Evolutionary conservation across 2,329 filamentous ascomycete species (phyloP), one percentile per base, ranked within the genome.

Genomic region (Pestalotiopsis sp.): DNA sequence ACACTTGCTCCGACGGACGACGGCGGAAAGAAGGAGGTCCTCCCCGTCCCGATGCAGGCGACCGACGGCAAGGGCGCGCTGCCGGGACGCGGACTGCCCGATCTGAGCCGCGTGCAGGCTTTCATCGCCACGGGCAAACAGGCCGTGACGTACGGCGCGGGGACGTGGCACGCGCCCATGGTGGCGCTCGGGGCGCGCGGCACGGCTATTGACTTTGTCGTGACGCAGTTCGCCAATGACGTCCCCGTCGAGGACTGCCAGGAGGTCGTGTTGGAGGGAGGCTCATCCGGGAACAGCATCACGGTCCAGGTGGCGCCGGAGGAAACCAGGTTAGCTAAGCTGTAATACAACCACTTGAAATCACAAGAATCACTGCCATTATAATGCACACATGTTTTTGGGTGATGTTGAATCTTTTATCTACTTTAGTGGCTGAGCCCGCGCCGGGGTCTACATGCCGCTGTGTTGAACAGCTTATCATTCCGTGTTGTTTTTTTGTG

Each of bases 151-250:
- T 99, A 98, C 79, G 94, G 89, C 1, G 90, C 93, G 1, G 96
- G 94, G 4, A 98, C 94, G 67, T 99, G 95, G 89, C 96, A 99
- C 84, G 94, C 95, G 70, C 96, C 96, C 0, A 98, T 99, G 95
- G 92, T 94, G 14, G 94, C 94, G 17, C 81, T 98, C 63, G 95
- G 95, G 0, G 71, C 77, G 2, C 68, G 75, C 2, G 84, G 81
- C 2, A 81, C 83, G 31, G 85, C 90, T 23, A 84, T 98, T 62
- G 94, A 96, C 77, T 98, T 98, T 79, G 88, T 97, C 4, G 95
- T 98, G 2, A 88, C 93, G 73, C 95, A 98, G 83, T 96, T 93
- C 82, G 90, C 91, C 41, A 98, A 97, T 80, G 94, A 93, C 2
- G 91, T 96, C 13, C 88, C 82, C 0, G 82, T 86, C 1, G 95